Evolutionary conservation across 257 asterid genomes (phyloP).

Genomic region (Penstemon eatonii): DNA sequence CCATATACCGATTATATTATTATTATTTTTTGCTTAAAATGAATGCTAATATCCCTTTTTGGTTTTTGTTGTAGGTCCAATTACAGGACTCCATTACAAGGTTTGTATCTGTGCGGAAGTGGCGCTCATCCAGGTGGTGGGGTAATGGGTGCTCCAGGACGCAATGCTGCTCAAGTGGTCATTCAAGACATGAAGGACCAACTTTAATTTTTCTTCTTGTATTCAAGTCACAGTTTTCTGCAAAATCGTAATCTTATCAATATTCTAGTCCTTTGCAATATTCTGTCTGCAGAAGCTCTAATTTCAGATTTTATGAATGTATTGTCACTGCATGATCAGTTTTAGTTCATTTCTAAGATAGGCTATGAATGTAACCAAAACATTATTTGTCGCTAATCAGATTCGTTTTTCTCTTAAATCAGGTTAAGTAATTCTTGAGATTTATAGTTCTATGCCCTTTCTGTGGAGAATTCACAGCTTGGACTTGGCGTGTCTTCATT

Average conservation of each 20-base stretch:
- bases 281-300: not conserved
- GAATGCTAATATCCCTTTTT: not conserved
- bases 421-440: too few relatives aligned
- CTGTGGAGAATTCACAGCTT: too few relatives aligned
- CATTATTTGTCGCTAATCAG: too few relatives aligned
- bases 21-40: not conserved
- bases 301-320: not conserved
- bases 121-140: constrained; percentile 99
- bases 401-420: too few relatives aligned
- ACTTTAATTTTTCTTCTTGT: not conserved
- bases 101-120: constrained; percentile 87
- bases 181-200: constrained; percentile 62
- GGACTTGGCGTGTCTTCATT: too few relatives aligned
- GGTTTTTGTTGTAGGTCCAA: constrained; percentile 62
- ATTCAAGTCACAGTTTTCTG: not conserved
- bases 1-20: not conserved
- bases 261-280: not conserved
- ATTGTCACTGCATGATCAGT: not conserved
- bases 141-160: constrained; percentile 97
- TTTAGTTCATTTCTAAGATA: not conserved
- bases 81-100: constrained; percentile 77
- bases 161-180: constrained; percentile 75
- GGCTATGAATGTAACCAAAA: not conserved
- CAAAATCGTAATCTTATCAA: not conserved
- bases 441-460: too few relatives aligned